A percentile compares a stretch with the other conserved stretches of the same genome.
Conservation (phyloP, 305 asterid species). For the Euphrasia arctica region DNA sequence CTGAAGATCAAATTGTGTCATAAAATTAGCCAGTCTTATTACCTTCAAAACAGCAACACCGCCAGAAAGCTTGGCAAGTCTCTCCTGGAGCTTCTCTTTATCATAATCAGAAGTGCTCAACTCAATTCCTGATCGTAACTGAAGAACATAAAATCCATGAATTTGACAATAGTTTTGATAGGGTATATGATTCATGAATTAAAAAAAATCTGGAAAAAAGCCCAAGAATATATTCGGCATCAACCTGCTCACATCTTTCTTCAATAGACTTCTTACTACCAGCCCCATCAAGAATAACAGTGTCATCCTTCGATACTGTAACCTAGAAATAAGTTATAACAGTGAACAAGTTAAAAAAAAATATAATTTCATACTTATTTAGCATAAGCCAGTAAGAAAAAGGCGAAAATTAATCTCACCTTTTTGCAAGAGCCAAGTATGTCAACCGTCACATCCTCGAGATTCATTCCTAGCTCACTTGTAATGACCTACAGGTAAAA, state of each 20-base stretch:
- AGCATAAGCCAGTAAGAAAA: background rate
- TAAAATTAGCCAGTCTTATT: background rate
- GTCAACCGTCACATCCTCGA: constrained; percentile 44
- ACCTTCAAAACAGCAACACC: constrained; percentile 82
- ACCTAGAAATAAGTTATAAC: constrained; percentile 11
- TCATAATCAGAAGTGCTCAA: constrained; percentile 50
- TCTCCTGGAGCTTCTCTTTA: constrained; percentile 54
- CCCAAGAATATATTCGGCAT: background rate
- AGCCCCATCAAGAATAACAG: constrained; percentile 37
- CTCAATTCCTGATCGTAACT: constrained; percentile 39
- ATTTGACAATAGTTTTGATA: background rate
- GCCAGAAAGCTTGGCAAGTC: constrained; percentile 66
- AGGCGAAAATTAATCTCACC: constrained; percentile 27
- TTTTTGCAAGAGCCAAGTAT: constrained; percentile 58
- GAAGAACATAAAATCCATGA: constrained; percentile 6
- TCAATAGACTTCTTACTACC: constrained; percentile 39
- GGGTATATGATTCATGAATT: no score
- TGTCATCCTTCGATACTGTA: constrained; percentile 36
- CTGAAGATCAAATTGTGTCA: background rate
- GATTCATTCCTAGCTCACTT: constrained; percentile 57
- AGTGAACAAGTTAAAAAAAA: background rate
- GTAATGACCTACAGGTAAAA: constrained; percentile 38
- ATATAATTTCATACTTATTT: background rate
- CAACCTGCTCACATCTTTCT: constrained; percentile 53
- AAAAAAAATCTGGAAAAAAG: no score